A percentile compares a stretch with the other conserved stretches of the same genome.
phyloP scores from a whole-genome alignment of 1,284 basidiomycete species.

The Porogramme epimiltina region DNA sequence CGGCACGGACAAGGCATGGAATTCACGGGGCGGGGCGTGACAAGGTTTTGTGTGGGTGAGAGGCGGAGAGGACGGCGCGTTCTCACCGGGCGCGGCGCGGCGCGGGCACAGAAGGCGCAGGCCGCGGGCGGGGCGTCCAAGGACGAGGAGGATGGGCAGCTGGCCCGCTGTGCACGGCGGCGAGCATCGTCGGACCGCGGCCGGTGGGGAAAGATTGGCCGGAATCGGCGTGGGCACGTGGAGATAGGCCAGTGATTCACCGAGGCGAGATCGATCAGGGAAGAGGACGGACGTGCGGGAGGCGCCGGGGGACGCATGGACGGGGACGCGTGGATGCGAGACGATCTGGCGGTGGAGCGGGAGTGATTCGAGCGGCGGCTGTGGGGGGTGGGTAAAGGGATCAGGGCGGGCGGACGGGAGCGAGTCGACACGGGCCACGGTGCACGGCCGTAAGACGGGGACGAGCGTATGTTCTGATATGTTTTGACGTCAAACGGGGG shows the following conservation, averaged over 20 bases:
- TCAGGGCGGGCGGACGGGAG: background rate
- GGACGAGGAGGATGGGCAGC: too few species aligned
- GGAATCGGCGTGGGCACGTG: slow-evolving; percentile 13
- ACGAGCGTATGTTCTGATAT: slow-evolving; percentile 15
- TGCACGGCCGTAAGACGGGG: background rate
- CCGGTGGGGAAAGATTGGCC: slow-evolving; percentile 16
- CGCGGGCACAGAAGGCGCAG: background rate
- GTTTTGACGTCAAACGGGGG: slow-evolving; percentile 12
- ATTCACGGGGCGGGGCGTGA: background rate
- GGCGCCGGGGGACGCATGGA: background rate
- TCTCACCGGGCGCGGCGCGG: background rate
- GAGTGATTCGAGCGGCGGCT: background rate
- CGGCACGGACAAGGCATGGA: slow-evolving; percentile 4
- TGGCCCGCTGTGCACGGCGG: too few species aligned
- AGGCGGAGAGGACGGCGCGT: too few species aligned
- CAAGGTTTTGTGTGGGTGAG: too few species aligned
- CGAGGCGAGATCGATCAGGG: background rate
- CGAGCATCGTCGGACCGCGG: too few species aligned
- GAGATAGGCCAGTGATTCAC: slow-evolving; percentile 16
- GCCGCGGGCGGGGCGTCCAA: background rate
- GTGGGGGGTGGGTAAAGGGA: background rate
- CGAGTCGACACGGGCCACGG: too few species aligned
- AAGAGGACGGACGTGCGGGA: background rate
- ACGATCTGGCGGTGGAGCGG: background rate
- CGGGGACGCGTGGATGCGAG: background rate